Evolutionary conservation across 768 basidiomycete species (phyloP), one percentile per base, ranked within the genome.

Genomic region (Mrakia hoshinonis): DNA sequence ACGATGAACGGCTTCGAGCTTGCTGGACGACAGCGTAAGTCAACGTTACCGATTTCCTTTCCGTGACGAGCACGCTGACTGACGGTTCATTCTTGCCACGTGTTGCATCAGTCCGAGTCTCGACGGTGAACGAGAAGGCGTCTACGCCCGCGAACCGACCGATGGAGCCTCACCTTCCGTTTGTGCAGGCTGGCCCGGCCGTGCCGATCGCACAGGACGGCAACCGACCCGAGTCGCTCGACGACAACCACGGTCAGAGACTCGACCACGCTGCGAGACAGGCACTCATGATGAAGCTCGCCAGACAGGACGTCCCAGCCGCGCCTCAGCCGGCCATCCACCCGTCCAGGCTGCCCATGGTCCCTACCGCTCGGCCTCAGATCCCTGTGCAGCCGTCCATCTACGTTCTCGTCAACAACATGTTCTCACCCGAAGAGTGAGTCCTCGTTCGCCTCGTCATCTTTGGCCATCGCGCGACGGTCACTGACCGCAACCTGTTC

Each of bases 271-370:
- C 90, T 78, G 92, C 92, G 79, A 91, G 96, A 82, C 93, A 96
- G 84, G 91, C 92, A 81, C 91, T 99, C 83, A 99, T 99, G 96
- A 92, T 94, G 83, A 99, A 98, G 87, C 91, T 99, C 85, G 93
- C 96, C 80, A 92, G 96, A 84, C 74, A 74, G 64, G 90, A 87
- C 81, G 81, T 81, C 22, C 58, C 72, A 18, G 36, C 64, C 48
- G 60, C 54, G 67, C 58, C 74, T 52, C 46, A 62, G 24, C 65
- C 48, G 22, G 18, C 55, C 4, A 22, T 73, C 12, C 47, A 74
- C 3, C 62, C 67, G 73, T 75, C 68, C 62, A 68, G 67, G 24
- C 4, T 60, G 22, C 18, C 20, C 20, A 70, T 70, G 58, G 55
- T 68, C 38, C 46, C 66, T 73, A 92, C 90, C 70, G 82, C 84